Evolutionary conservation across 441 rosid genomes (phyloP), one percentile per base, ranked within the genome.

Genomic region (Brassica hybrid): DNA sequence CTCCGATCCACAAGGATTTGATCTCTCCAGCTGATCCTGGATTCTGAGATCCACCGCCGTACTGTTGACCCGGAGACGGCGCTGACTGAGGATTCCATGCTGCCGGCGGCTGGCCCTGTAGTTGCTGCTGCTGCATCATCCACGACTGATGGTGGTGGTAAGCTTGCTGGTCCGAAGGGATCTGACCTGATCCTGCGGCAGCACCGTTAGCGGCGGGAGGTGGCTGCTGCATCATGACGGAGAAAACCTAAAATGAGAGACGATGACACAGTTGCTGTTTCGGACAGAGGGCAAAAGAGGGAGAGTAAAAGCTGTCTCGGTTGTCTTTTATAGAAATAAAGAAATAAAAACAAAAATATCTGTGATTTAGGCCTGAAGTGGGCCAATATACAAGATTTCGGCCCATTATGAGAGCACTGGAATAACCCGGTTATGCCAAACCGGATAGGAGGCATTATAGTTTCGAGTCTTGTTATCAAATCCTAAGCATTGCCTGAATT

Each of bases 1-100:
- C 98, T 7, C 98, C 98, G 75, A 95, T 91, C 99, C 97, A 91
- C 72, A 94, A 78, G 9, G 97, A 89, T 74, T 88, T 88, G 82
- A 93, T 83, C 85, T 94, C 99, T 8, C 87, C 89, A 4, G 82
- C 59, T 7, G 82, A 79, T 68, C 34, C 75, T 25, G 66, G 82
- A 30, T 77, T 72, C 45, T 75, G 82, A 18, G 76, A 69, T 69
- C 79, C 67, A 2, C 76, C 86, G 7, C 75, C 76, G 34, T 84
- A 81, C 52, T 79, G 79, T 16, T 85, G 90, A 27, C 85, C 59
- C 2, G 91, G 88, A 34, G 90, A 90, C 8, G 92, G 91, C 6
- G 90, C 89, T 0, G 91, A 89, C 76, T 87, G 93, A 3, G 85
- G 93, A 9, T 86, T 81, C 96, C 94, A 91, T 4, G 85, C 91